Evolutionary conservation across 2,329 filamentous ascomycete genomes (phyloP).

Genomic region (Aspergillus puulaauensis): DNA sequence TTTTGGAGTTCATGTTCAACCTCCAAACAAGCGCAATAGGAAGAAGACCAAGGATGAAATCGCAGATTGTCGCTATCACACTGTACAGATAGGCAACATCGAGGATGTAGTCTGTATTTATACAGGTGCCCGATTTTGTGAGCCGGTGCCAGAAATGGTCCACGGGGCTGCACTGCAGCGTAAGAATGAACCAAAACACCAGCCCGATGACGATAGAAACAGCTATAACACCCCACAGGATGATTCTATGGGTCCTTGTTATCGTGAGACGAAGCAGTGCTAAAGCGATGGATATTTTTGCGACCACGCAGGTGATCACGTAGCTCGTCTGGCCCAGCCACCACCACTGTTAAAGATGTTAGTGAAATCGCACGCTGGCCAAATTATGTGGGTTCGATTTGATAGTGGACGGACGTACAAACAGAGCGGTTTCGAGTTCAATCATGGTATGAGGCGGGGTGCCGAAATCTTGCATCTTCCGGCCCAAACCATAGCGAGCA

Average conservation of each 20-base stretch:
- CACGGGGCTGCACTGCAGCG: constrained; percentile 56
- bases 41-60: constrained; percentile 54
- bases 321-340: constrained; percentile 60
- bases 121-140: constrained; percentile 14
- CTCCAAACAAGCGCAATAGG: constrained; percentile 56
- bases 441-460: background rate
- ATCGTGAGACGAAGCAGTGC: constrained; percentile 55
- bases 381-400: background rate
- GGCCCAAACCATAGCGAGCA: constrained; percentile 33
- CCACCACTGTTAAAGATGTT: constrained; percentile 42
- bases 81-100: constrained; percentile 54
- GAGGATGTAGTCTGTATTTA: constrained; percentile 16
- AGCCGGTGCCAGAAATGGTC: constrained; percentile 50
- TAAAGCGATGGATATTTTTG: constrained; percentile 55
- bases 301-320: constrained; percentile 47
- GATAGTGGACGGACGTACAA: constrained; percentile 25
- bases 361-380: background rate
- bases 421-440: constrained; percentile 32
- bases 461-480: constrained; percentile 19
- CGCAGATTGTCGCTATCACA: constrained; percentile 47
- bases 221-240: constrained; percentile 50
- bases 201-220: constrained; percentile 47
- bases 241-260: constrained; percentile 44
- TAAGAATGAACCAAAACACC: constrained; percentile 52
- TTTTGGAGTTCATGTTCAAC: constrained; percentile 54